phyloP scores from a whole-genome alignment of 768 basidiomycete genomes.

The Russula olivacea region DNA sequence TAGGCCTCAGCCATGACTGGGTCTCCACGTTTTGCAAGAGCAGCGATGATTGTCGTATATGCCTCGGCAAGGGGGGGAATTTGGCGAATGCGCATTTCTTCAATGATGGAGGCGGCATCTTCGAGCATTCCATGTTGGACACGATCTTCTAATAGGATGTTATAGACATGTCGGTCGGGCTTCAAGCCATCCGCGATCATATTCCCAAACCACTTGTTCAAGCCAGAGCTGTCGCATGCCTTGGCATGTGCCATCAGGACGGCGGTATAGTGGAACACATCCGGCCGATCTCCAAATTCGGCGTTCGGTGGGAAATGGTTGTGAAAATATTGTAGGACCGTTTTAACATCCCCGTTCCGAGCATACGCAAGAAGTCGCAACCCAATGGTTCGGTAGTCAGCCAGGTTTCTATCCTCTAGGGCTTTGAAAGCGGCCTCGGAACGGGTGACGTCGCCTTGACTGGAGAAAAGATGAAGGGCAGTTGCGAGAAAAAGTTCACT shows the following conservation, averaged over 20 bases:
- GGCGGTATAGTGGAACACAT: slow-evolving; percentile 47
- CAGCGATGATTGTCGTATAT: slow-evolving; percentile 64
- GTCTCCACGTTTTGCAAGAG: slow-evolving; percentile 59
- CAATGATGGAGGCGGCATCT: slow-evolving; percentile 44
- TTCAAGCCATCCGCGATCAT: slow-evolving; percentile 44
- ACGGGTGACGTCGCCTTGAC: slow-evolving; percentile 43
- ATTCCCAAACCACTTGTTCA: slow-evolving; percentile 49
- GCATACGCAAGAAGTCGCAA: slow-evolving; percentile 55
- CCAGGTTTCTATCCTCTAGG: slow-evolving; percentile 32
- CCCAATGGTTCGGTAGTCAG: slow-evolving; percentile 32
- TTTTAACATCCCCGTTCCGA: slow-evolving; percentile 36
- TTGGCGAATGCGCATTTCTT: slow-evolving; percentile 54
- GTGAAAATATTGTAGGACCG: slow-evolving; percentile 47
- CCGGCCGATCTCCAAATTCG: slow-evolving; percentile 36
- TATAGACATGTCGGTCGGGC: slow-evolving; percentile 55
- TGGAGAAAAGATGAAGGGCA: slow-evolving; percentile 49
- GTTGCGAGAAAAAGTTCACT: slow-evolving; percentile 30
- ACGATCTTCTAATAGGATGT: slow-evolving; percentile 54
- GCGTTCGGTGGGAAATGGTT: slow-evolving; percentile 42
- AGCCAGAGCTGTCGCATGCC: slow-evolving; percentile 41
- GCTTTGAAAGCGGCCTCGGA: slow-evolving; percentile 41
- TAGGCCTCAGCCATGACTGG: slow-evolving; percentile 58
- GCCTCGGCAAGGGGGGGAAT: slow-evolving; percentile 44
- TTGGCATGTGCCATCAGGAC: slow-evolving; percentile 51
- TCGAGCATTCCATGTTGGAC: slow-evolving; percentile 50